A percentile compares a stretch with the other conserved stretches of the same genome.
Conservation (phyloP, 352 stramenopile genomes). For the Blastocystis sp. region DNA sequence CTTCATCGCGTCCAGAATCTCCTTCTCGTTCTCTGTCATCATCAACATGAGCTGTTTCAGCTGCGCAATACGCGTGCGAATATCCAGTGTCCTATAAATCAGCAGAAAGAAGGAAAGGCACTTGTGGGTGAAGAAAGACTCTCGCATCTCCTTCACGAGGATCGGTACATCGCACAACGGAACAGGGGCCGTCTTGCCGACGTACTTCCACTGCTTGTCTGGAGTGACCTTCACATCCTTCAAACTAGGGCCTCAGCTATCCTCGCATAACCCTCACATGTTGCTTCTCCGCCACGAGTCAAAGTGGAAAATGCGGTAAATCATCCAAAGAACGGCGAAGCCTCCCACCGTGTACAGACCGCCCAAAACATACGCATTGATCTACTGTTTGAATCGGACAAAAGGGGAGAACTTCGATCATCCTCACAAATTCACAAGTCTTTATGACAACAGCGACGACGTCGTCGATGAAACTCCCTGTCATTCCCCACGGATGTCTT, state of each 20-base stretch:
- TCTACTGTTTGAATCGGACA: not conserved
- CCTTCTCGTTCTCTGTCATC: constrained; percentile 77
- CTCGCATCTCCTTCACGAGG: constrained; percentile 67
- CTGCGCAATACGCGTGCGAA: constrained; percentile 74
- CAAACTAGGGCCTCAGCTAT: too few relatives aligned
- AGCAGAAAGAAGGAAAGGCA: not conserved
- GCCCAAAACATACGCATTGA: not conserved
- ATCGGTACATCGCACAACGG: constrained; percentile 1
- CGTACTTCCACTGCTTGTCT: constrained; percentile 31
- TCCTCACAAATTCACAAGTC: not conserved
- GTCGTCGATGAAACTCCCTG: not conserved
- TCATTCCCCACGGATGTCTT: too few relatives aligned
- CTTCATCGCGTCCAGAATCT: constrained; percentile 74
- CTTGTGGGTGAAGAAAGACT: constrained; percentile 67
- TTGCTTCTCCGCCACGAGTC: constrained; percentile 54
- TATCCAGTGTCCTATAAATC: constrained; percentile 28
- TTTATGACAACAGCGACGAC: not conserved
- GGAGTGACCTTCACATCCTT: constrained; percentile 43
- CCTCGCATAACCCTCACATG: not conserved
- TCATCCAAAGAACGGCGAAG: not conserved
- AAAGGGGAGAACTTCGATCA: not conserved
- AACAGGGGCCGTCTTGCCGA: constrained; percentile 37
- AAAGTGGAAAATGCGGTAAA: not conserved
- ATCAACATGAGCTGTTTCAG: constrained; percentile 75
- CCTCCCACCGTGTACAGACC: not conserved